These are phyloP conservation scores for Halenospora varia DNA, from an alignment of 495 filamentous ascomycete genomes.

Conservation along the genomic window DNA sequence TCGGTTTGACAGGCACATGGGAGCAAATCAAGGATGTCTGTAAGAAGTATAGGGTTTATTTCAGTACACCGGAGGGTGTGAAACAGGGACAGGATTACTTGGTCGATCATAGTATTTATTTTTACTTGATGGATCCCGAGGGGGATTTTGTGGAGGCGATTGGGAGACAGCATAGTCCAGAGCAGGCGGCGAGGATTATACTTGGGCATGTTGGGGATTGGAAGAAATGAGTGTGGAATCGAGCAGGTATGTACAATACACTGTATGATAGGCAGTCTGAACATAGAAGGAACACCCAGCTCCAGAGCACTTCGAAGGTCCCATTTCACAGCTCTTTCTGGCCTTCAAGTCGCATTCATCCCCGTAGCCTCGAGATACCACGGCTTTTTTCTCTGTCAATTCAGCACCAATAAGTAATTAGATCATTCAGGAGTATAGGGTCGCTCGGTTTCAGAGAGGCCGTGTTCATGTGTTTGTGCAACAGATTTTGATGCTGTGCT, in stretches of 20 bases:
- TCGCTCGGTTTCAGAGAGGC: too few relatives aligned
- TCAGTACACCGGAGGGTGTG: constrained; percentile 83
- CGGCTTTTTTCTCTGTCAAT: too few relatives aligned
- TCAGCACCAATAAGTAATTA: too few relatives aligned
- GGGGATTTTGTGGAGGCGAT: constrained; percentile 98
- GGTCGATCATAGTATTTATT: constrained; percentile 98
- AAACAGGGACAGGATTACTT: constrained; percentile 93
- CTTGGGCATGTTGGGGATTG: constrained; percentile 83
- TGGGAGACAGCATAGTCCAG: constrained; percentile 87
- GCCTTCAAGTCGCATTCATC: too few relatives aligned
- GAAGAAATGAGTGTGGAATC: constrained; percentile 13
- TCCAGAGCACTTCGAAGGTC: too few relatives aligned
- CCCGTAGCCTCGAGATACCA: too few relatives aligned
- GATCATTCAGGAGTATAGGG: too few relatives aligned
- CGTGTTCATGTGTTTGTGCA: too few relatives aligned
- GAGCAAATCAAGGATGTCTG: constrained; percentile 88
- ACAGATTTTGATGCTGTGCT: too few relatives aligned
- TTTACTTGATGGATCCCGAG: constrained; percentile 98
- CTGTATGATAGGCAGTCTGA: not conserved
- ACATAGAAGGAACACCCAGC: not conserved
- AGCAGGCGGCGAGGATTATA: constrained; percentile 80
- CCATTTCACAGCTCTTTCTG: too few relatives aligned
- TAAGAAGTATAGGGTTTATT: constrained; percentile 95
- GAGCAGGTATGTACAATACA: not conserved
- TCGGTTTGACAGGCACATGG: constrained; percentile 90